These are phyloP conservation scores for Linum lewisii DNA, from an alignment of 345 rosid genomes.

Conservation along the genomic window DNA sequence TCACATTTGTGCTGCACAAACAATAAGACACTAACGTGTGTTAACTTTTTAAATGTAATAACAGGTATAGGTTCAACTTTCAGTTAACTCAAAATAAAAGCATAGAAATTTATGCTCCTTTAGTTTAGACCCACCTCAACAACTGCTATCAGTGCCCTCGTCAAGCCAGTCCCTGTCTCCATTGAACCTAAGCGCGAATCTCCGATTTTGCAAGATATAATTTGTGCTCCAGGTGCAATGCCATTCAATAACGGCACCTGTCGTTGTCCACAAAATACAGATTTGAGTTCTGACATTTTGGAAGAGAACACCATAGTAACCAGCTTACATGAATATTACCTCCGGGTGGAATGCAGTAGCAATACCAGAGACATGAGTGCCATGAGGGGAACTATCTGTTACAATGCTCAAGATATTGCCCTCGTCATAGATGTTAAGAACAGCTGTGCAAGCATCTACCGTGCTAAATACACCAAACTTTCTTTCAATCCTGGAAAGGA, in stretches of 20 bases:
- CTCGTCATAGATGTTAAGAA: conserved; percentile 67
- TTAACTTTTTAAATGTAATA: not conserved
- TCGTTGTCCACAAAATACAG: conserved; percentile 15
- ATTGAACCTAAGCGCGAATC: conserved; percentile 87
- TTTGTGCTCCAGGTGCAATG: conserved; percentile 94
- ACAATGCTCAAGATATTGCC: conserved; percentile 84
- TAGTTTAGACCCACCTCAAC: conserved; percentile 49
- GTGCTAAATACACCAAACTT: conserved; percentile 86
- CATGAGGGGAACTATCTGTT: conserved; percentile 94
- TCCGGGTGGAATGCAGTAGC: conserved; percentile 87
- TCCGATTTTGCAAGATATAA: conserved; percentile 97
- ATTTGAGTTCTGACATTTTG: not conserved
- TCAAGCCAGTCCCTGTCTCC: conserved; percentile 98
- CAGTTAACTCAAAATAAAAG: not conserved
- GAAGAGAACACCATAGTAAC: conserved; percentile 8
- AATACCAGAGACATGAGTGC: conserved; percentile 98
- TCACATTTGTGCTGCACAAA: conserved; percentile 85
- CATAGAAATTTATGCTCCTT: not conserved
- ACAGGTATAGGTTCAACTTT: not conserved
- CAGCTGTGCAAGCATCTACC: conserved; percentile 88
- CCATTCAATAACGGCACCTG: conserved; percentile 93
- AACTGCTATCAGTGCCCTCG: conserved; percentile 79
- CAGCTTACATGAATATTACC: conserved; percentile 34
- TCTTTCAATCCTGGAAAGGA: conserved; percentile 58
- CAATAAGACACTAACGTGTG: not conserved